phyloP scores from a whole-genome alignment of 805 yeast genomes.

The Zygosaccharomyces siamensis region DNA sequence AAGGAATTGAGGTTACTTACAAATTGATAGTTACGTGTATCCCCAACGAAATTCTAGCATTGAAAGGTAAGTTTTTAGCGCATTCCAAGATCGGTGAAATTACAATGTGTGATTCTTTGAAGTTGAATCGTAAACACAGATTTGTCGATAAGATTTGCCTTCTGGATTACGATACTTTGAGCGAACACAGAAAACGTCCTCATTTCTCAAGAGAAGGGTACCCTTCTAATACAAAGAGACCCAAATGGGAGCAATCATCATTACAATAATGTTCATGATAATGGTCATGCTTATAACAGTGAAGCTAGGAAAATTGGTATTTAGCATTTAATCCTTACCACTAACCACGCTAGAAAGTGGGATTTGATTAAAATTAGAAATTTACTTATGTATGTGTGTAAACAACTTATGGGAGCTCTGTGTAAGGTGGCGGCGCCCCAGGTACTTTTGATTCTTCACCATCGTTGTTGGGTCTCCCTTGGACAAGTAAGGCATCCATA shows the following conservation, averaged over 20 bases:
- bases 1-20: conserved; percentile 10
- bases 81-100: conserved; percentile 21
- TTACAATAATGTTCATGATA: not conserved
- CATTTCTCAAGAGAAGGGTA: not conserved
- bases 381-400: not conserved
- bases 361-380: not conserved
- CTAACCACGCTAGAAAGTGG: no score
- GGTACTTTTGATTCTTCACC: conserved; percentile 8
- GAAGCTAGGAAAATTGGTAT: not conserved
- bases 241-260: conserved; percentile 9
- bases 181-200: conserved; percentile 8
- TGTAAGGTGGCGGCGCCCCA: conserved; percentile 16
- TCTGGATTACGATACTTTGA: conserved; percentile 12
- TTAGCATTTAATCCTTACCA: not conserved
- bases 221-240: conserved; percentile 8
- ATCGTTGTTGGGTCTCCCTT: conserved; percentile 6
- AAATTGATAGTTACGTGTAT: conserved; percentile 19
- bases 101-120: conserved; percentile 19
- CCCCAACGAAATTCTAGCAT: conserved; percentile 22
- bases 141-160: conserved; percentile 23
- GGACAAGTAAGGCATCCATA: conserved; percentile 7
- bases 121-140: conserved; percentile 12
- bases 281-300: not conserved
- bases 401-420: conserved; percentile 12
- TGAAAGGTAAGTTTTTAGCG: conserved; percentile 18